Evolutionary conservation across 2,329 filamentous ascomycete genomes (phyloP), one percentile per base, ranked within the genome.

Genomic region (Diaporthe vexans): DNA sequence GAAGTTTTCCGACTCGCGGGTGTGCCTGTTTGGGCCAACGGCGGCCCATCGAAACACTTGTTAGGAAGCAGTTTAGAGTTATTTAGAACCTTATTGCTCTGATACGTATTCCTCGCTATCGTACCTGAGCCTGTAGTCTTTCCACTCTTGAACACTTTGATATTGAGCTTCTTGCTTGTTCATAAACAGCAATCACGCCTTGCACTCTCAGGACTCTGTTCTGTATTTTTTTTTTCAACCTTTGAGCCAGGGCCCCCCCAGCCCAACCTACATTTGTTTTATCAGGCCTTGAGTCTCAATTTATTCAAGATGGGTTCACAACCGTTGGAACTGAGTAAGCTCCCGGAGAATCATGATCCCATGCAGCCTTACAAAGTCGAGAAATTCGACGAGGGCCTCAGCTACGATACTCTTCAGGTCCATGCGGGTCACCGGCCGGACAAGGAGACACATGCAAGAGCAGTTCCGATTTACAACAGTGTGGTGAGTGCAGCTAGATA

Each of bases 371-470:
- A 68, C n/a, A 68, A 68, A n/a, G 48, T 68, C 13, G 48, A 24
- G 7, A 68, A 68, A 17, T 68, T 40, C 48, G 63, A 68, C 63
- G 48, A 68, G 1, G 63, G 63, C 33, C 17, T 68, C 48, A 68
- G 17, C 17, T 68, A 40, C 40, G 63, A 68, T 21, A 68, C 63
- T 3, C 46, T 68, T 48, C 63, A 68, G 17, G 63, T 68, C 21
- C 63, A 68, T 21, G 63, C 48, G 0, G 63, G 63, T 2, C 63
- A 68, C 26, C 54, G 63, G n/a, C 63, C 63, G n/a, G 63, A 68
- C 63, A 68, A 68, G 9, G 63, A 68, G 21, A 68, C 63, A 40
- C 63, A 68, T 21, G 63, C 63, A 17, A 26, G 63, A 26, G 63
- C 63, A 11, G 63, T 68, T 7, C 63, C 63, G 3, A 68, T 68